Evolutionary conservation across 805 yeast genomes (phyloP).

Genomic region (Martiniozyma abietophila): DNA sequence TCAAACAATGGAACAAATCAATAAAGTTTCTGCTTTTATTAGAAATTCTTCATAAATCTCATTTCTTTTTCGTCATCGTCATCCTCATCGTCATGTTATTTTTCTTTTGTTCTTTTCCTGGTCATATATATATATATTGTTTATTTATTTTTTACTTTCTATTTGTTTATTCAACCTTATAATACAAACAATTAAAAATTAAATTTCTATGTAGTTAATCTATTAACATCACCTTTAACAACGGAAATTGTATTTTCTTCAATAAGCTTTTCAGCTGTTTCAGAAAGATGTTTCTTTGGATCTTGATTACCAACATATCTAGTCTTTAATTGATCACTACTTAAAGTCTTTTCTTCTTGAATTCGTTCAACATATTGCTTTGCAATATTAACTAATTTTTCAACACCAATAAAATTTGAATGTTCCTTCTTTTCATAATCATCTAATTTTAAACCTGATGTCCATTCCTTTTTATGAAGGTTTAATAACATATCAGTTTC

Average conservation of each 20-base stretch:
- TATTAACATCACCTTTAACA: conserved; percentile 81
- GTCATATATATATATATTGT: too few relatives aligned
- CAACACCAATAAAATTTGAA: conserved; percentile 61
- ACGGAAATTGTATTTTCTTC: conserved; percentile 88
- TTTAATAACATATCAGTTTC: conserved; percentile 93
- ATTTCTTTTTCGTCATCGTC: too few relatives aligned
- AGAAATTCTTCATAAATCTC: too few relatives aligned
- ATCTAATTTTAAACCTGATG: conserved; percentile 71
- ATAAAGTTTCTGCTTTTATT: too few relatives aligned
- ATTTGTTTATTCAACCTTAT: too few relatives aligned
- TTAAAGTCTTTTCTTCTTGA: conserved; percentile 81
- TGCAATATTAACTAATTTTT: conserved; percentile 81
- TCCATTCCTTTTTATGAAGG: conserved; percentile 93
- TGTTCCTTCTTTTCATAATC: conserved; percentile 74
- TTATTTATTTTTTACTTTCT: too few relatives aligned
- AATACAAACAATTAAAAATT: conserved; percentile 10
- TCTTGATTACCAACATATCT: conserved; percentile 98
- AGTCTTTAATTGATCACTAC: conserved; percentile 84
- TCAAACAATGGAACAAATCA: too few relatives aligned
- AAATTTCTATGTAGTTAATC: conserved; percentile 84
- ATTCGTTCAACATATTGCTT: conserved; percentile 83
- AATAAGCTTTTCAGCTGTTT: conserved; percentile 74
- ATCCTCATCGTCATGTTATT: too few relatives aligned
- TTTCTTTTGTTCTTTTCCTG: too few relatives aligned
- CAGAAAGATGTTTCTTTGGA: conserved; percentile 93